Evolutionary conservation across 169 alveolate species (phyloP), one percentile per base, ranked within the genome.

Genomic region (Plasmodium gallinaceum): DNA sequence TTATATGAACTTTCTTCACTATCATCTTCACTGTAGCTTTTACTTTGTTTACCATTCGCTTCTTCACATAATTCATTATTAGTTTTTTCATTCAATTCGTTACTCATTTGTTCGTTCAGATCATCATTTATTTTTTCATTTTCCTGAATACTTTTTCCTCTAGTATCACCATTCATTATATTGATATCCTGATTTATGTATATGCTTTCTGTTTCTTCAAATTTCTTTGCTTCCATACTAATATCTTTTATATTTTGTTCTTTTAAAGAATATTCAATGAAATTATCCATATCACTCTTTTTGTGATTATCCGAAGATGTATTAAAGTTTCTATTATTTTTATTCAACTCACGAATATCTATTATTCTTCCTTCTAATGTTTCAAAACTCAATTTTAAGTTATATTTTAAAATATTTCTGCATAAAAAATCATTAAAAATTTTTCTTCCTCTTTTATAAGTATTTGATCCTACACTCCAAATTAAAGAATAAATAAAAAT

Each of bases 391-490:
- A 83, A 18, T 48, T 83, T 83, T 65, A 83, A 68, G 12, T 83
- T 83, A 42, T 83, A 72, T 46, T 62, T 83, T 48, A 83, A 54
- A 83, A 83, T 83, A 42, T 83, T 46, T 60, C 37, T 20, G 52
- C 91, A 83, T 22, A 83, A 51, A 46, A 83, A 83, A 16, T 83
- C 65, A 16, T 68, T 83, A 68, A 83, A 83, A 8, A 83, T 83
- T 43, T 83, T 83, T 57, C 91, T 37, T 24, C 91, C 91, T 51
- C 91, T 68, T 68, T 83, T 83, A 72, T 83, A 83, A 6, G 85
- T 83, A 68, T 83, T 83, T 20, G 91, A 83, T 16, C 91, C 91
- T n/a, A 83, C 83, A 16, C 64, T 68, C 91, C 91, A 83, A 14
- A 83, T 68, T 10, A 83, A 48, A 37, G 91, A 32, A 68, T 83